These are phyloP conservation scores for Castanea sativa DNA, from an alignment of 306 rosid species.

Conservation along the genomic window DNA sequence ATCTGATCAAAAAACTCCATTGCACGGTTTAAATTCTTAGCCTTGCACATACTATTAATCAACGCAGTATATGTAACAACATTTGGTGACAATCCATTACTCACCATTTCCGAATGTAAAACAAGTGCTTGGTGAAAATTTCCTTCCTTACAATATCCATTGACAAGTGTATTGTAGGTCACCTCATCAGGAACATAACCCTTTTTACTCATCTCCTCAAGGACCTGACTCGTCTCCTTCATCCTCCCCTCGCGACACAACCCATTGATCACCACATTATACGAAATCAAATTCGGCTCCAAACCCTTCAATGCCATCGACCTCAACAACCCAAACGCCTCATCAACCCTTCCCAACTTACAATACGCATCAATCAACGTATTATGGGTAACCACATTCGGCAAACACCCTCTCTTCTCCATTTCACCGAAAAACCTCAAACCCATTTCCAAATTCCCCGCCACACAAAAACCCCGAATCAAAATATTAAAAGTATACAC, in stretches of 20 bases:
- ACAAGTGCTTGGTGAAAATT: conserved; percentile 79
- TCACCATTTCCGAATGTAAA: conserved; percentile 67
- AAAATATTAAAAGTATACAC: conserved; percentile 71
- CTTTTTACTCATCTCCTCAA: conserved; percentile 57
- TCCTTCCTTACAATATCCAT: conserved; percentile 75
- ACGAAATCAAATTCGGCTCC: conserved; percentile 74
- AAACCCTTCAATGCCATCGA: conserved; percentile 52
- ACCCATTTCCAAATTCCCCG: conserved; percentile 52
- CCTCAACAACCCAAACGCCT: conserved; percentile 52
- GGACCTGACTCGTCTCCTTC: conserved; percentile 45
- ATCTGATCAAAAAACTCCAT: conserved; percentile 68
- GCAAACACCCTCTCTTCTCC: conserved; percentile 70
- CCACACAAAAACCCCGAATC: conserved; percentile 61
- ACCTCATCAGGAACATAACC: conserved; percentile 68
- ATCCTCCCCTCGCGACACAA: conserved; percentile 65
- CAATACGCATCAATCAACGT: conserved; percentile 66
- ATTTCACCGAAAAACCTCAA: conserved; percentile 47
- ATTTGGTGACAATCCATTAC: conserved; percentile 69
- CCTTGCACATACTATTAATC: conserved; percentile 79
- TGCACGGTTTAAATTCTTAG: conserved; percentile 65
- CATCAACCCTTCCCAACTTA: conserved; percentile 46
- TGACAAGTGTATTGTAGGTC: conserved; percentile 74
- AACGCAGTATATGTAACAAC: conserved; percentile 83
- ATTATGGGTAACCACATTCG: conserved; percentile 71
- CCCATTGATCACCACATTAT: conserved; percentile 74